Conservation (phyloP, 1,284 basidiomycete genomes). For the Puccinia polysora region DNA sequence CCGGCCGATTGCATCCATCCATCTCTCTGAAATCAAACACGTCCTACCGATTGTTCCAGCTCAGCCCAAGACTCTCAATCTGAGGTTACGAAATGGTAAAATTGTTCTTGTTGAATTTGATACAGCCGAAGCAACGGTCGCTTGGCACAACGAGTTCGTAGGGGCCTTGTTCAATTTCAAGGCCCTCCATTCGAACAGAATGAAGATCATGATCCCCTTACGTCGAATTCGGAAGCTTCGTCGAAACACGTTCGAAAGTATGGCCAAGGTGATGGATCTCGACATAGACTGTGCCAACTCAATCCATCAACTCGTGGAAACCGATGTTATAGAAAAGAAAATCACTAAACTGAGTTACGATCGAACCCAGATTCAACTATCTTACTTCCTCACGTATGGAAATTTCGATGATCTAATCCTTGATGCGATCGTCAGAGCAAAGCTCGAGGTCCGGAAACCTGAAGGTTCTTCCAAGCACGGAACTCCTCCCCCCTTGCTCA, state of each 20-base stretch:
- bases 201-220: slow-evolving; percentile 49
- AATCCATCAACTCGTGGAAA: background rate
- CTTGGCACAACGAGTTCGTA: slow-evolving; percentile 48
- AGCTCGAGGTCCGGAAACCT: slow-evolving; percentile 9
- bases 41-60: slow-evolving; percentile 47
- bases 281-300: slow-evolving; percentile 15
- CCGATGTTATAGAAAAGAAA: slow-evolving; percentile 17
- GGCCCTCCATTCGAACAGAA: slow-evolving; percentile 46
- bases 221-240: slow-evolving; percentile 47
- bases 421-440: slow-evolving; percentile 28
- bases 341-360: background rate
- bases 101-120: slow-evolving; percentile 49
- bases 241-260: slow-evolving; percentile 44
- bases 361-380: slow-evolving; percentile 15
- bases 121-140: slow-evolving; percentile 47
- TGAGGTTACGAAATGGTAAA: slow-evolving; percentile 45
- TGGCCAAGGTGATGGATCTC: slow-evolving; percentile 46
- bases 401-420: slow-evolving; percentile 37
- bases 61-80: slow-evolving; percentile 46
- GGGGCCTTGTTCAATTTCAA: slow-evolving; percentile 47
- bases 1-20: slow-evolving; percentile 47
- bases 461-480: background rate
- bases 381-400: slow-evolving; percentile 35
- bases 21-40: slow-evolving; percentile 47
- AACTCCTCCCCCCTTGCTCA: slow-evolving; percentile 27